Base-by-base conservation (phyloP, 768 basidiomycete genomes). In the Pleurotus djamor region DNA sequence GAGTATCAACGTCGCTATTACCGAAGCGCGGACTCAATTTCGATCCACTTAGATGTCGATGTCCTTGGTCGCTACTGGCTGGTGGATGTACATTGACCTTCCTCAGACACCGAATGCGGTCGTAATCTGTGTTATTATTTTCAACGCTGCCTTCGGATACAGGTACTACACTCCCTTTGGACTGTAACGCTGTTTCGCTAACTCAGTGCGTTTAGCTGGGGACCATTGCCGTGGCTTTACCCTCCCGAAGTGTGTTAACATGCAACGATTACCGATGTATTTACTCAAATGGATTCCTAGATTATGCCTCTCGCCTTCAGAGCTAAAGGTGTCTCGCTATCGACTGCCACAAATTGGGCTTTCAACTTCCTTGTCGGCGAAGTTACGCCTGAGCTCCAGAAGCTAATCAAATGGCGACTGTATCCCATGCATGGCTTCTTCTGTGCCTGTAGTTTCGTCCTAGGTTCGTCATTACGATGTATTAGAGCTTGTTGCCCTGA, bases 361-460 rank as follows among this genome's bases (percentile, higher is more conserved):
- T 92, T 92, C 79, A 95, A 95, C 72, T 96, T 89, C 72, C 72
- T 94, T 59, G 92, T 98, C 43, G 95, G 95, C 35, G 89, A 91
- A 70, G 79, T 85, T 33, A 98, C 95, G 0, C 96, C 95, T 1
- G 82, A 86, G 57, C 76, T 97, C 41, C 94, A 96, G 72, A 93
- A 95, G 60, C 72, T 83, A 17, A 96, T 98, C 64, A 82, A 82
- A 44, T 98, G 96, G 95, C 82, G 91, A 49, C 71, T 98, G 57
- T 97, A 98, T 74, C 92, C 93, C 0, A 96, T 98, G 94, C 94
- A 96, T 65, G 93, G 89, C 21, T 94, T 94, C 75, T 95, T 94
- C 73, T 94, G 94, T 69, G 83, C 83, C 7, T 88, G 91, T 67
- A 92, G 92, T 67, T 92, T 96, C 69, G 76, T 96, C 49, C 76